Conservation (phyloP, 2,329 filamentous ascomycete genomes). For the Penicillium sp. region DNA sequence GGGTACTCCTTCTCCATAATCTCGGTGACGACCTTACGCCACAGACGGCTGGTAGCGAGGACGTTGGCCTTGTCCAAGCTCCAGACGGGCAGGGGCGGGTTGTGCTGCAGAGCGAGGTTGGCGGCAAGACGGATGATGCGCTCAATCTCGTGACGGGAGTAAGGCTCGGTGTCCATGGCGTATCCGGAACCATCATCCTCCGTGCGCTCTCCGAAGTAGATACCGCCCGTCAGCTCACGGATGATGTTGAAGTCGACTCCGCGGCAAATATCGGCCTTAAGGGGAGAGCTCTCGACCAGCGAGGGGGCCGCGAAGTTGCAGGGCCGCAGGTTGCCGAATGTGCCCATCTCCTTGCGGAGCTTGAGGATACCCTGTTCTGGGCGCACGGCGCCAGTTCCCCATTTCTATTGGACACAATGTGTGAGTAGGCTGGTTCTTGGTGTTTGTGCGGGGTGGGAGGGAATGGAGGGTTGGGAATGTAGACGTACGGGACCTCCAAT, state of each 20-base stretch:
- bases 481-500: conserved; percentile 78
- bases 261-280: conserved; percentile 80
- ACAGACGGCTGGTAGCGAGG: conserved; percentile 82
- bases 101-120: conserved; percentile 72
- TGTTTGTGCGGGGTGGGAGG: neutral
- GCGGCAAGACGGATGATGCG: conserved; percentile 80
- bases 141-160: conserved; percentile 82
- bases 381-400: conserved; percentile 83
- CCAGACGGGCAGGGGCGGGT: conserved; percentile 76
- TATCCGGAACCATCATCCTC: conserved; percentile 72
- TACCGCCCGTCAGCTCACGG: conserved; percentile 85
- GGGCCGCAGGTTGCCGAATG: conserved; percentile 92
- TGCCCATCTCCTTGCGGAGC: conserved; percentile 88
- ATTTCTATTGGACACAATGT: conserved; percentile 60
- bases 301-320: conserved; percentile 92
- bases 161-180: conserved; percentile 83
- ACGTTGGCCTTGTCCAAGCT: conserved; percentile 96
- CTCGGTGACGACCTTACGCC: conserved; percentile 83
- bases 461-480: neutral
- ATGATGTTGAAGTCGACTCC: conserved; percentile 92
- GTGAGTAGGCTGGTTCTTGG: conserved; percentile 1
- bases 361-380: conserved; percentile 89
- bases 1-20: conserved; percentile 88
- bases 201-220: conserved; percentile 90
- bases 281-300: conserved; percentile 79